Evolutionary conservation across 2,329 filamentous ascomycete species (phyloP), one percentile per base, ranked within the genome.

Genomic region (Penicillium expansum): DNA sequence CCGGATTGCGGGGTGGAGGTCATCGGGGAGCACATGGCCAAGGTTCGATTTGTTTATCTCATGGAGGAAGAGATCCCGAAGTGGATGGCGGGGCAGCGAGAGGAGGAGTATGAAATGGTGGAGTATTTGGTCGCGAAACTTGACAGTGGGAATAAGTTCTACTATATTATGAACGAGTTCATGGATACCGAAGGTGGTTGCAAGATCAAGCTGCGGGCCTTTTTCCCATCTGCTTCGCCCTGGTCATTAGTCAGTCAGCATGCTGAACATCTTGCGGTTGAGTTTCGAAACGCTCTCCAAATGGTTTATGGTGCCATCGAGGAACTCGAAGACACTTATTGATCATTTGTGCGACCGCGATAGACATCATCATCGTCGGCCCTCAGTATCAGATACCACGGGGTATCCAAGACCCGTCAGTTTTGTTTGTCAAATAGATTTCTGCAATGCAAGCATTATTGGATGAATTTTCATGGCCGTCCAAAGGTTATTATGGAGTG

Each of bases 141-240:
- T 22, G 48, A 51, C 8, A 56, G 33, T 22, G 48, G 48, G 29
- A 56, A 16, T 30, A 33, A 18, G 6, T 39, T 56, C 33, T 56
- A 47, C 33, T 56, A 52, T 56, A 11, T 56, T 35, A 33, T 56
- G 41, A 56, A 56, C n/a, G 54, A 52, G 33, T 56, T 56, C 35
- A 52, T 45, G 48, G 27, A 56, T 20, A 52, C 39, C 9, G 41
- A 22, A 13, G 20, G 29, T 11, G 54, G 54, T 11, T 52, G 54
- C n/a, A 52, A 47, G 27, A 52, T 52, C 41, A 56, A 29, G 33
- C 41, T 56, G 30, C 48, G 48, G 11, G 35, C 24, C 8, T 56
- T 52, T 33, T 56, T 56, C 13, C 54, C 54, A 4, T 52, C 48
- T 20, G 48, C 54, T 18, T 42, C 48, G n/a, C 53, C 54, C 4